A percentile compares a stretch with the other conserved stretches of the same genome.
Evolutionary conservation across 2,329 filamentous ascomycete species (phyloP).

Genomic region (Aspergillus flavus): DNA sequence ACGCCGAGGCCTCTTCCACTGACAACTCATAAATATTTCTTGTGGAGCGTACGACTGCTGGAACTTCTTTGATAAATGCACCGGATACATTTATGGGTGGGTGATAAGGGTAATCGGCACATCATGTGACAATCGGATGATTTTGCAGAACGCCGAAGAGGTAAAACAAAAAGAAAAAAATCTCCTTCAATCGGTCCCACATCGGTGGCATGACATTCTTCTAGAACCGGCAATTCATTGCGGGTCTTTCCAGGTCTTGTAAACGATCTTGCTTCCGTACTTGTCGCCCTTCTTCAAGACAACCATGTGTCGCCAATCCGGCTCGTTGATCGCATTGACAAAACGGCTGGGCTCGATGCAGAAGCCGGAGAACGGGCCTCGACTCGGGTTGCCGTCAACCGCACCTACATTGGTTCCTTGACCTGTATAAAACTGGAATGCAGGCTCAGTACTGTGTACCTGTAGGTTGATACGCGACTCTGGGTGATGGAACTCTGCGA

Average conservation of each 20-base stretch:
- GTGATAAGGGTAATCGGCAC: conserved; percentile 22
- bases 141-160: neutral
- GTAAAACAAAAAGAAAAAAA: neutral
- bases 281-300: conserved; percentile 80
- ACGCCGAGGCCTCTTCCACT: neutral
- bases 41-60: neutral
- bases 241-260: conserved; percentile 77
- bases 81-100: conserved; percentile 14
- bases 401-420: conserved; percentile 77
- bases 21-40: neutral
- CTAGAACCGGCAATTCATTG: neutral
- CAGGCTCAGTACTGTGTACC: conserved; percentile 87
- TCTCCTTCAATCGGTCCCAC: neutral
- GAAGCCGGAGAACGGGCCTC: conserved; percentile 73
- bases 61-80: neutral
- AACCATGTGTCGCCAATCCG: conserved; percentile 77
- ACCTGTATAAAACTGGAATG: conserved; percentile 96
- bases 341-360: conserved; percentile 91
- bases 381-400: conserved; percentile 60
- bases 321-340: conserved; percentile 83
- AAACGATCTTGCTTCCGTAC: conserved; percentile 80
- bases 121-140: conserved; percentile 9
- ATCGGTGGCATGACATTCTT: neutral
- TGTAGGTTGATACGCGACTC: conserved; percentile 77
- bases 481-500: conserved; percentile 74